These are phyloP conservation scores for Diplosphaera chodatii DNA, from an alignment of 139 green algal genomes.

Conservation along the genomic window DNA sequence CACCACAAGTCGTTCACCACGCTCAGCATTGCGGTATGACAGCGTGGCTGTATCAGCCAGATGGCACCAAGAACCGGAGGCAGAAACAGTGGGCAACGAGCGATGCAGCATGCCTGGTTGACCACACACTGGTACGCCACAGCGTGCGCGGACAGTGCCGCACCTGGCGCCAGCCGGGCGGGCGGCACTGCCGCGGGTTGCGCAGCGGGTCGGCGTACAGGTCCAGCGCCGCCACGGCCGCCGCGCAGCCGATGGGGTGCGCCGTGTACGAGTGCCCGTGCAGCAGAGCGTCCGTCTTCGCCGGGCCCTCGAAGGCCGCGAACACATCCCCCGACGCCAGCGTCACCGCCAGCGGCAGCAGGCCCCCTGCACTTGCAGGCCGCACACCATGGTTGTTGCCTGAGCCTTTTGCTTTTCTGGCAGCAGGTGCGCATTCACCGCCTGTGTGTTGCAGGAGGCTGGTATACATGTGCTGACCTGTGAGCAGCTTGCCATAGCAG, in stretches of 20 bases:
- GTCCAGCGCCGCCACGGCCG: slow-evolving; percentile 60
- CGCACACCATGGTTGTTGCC: too few species aligned
- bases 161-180: not conserved
- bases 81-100: too few species aligned
- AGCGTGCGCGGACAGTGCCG: too few species aligned
- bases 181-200: slow-evolving; percentile 73
- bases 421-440: too few species aligned
- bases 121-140: too few species aligned
- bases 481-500: slow-evolving; percentile 94
- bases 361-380: slow-evolving; percentile 50
- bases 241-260: slow-evolving; percentile 80
- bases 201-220: slow-evolving; percentile 43
- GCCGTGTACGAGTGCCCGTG: slow-evolving; percentile 98
- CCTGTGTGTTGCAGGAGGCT: too few species aligned
- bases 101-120: too few species aligned
- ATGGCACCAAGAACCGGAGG: too few species aligned
- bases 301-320: slow-evolving; percentile 64
- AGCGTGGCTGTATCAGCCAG: not conserved
- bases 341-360: slow-evolving; percentile 81
- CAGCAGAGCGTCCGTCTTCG: slow-evolving; percentile 78
- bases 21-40: too few species aligned
- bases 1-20: not conserved
- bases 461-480: too few species aligned
- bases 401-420: too few species aligned
- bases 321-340: slow-evolving; percentile 76